Conservation (phyloP, 371 early-diverging fungal species). For the Cokeromyces recurvatus region DNA sequence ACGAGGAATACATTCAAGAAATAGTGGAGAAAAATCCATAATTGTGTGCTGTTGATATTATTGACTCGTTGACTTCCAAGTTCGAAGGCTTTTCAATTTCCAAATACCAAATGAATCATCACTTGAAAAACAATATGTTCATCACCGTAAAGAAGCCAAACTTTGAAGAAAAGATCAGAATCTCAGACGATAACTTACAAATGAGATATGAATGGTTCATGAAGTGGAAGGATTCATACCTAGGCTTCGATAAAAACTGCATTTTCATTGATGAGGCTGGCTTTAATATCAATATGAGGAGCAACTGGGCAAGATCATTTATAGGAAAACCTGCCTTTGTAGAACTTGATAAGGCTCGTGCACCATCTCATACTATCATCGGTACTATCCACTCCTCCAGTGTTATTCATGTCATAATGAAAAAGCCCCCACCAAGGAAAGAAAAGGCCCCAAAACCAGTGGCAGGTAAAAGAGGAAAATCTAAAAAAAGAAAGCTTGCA, state of each 20-base stretch:
- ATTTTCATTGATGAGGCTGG: slow-evolving; percentile 15
- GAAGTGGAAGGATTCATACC: slow-evolving; percentile 2
- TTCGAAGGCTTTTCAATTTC: slow-evolving; percentile 9
- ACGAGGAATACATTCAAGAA: slow-evolving; percentile 1
- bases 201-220: slow-evolving; percentile 17
- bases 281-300: slow-evolving; percentile 13
- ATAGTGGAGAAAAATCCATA: slow-evolving; percentile 10
- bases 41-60: slow-evolving; percentile 7
- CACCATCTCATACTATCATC: slow-evolving; percentile 11
- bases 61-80: background rate
- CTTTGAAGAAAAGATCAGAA: slow-evolving; percentile 5
- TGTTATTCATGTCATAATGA: slow-evolving; percentile 7
- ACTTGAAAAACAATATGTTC: slow-evolving; percentile 10
- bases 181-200: slow-evolving; percentile 1
- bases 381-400: slow-evolving; percentile 10
- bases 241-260: slow-evolving; percentile 13
- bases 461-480: background rate
- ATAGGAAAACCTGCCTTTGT: slow-evolving; percentile 3
- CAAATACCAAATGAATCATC: slow-evolving; percentile 9
- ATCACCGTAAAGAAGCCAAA: slow-evolving; percentile 1
- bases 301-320: slow-evolving; percentile 5
- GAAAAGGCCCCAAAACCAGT: no score
- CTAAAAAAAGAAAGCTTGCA: slow-evolving; percentile 9
- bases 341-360: slow-evolving; percentile 3
- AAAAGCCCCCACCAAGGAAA: slow-evolving; percentile 7